Percentiles rank a stretch among this genome's conserved stretches.
These are phyloP conservation scores for Trametes villosa DNA, from an alignment of 768 basidiomycete species.

Conservation along the genomic window DNA sequence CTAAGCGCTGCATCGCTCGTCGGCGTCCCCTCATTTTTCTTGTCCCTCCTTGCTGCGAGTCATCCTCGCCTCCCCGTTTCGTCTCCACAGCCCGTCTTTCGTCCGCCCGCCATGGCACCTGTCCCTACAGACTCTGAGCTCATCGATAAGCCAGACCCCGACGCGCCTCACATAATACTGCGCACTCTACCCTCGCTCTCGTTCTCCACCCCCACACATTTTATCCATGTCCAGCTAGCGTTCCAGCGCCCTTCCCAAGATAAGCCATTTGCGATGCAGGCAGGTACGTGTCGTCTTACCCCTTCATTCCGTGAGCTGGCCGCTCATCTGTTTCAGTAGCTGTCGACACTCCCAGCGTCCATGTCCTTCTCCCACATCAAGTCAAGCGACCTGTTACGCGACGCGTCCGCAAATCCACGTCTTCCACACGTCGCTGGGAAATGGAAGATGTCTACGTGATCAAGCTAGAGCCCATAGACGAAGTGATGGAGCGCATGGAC, in stretches of 20 bases:
- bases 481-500: no score
- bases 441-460: no score
- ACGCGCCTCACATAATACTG: conserved; percentile 1
- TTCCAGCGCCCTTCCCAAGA: not conserved
- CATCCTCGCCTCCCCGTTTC: not conserved
- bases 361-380: no score
- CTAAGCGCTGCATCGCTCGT: not conserved
- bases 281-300: no score
- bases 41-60: not conserved
- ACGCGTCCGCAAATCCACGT: no score
- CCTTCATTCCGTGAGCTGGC: no score
- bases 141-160: not conserved
- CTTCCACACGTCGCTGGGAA: no score
- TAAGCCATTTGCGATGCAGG: not conserved
- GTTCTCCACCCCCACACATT: conserved; percentile 1
- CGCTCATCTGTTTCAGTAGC: no score
- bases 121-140: not conserved
- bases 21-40: not conserved
- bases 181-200: conserved; percentile 1
- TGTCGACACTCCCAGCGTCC: no score
- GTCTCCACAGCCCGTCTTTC: not conserved
- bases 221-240: not conserved
- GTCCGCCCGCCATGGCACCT: not conserved
- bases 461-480: no score
- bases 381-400: no score